Base-by-base conservation (phyloP, 1,139 yeast species). In the Saccharomycopsis hybrid region DNA sequence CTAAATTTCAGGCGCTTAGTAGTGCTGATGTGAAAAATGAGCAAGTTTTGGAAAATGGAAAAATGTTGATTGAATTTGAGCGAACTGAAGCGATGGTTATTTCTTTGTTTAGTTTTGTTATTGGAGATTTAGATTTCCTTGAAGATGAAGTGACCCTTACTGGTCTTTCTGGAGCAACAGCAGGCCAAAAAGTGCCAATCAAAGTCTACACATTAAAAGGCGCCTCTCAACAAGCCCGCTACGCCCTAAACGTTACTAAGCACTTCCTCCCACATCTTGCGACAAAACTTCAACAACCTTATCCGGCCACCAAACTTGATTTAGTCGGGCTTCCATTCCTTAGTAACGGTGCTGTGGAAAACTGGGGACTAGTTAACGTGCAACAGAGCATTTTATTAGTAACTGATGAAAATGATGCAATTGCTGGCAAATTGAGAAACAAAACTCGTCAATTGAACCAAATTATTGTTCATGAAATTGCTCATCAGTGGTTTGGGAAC, bases 401-500 rank as follows among this genome's bases (percentile, higher is more conserved):
- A 1, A 25, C 66, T 29, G 32, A 70, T 8, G 49, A 48, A 30
- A 41, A 31, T 5, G 39, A 33, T 4, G 32, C 38, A 9, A 11
- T 39, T 7, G n/a, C n/a, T n/a, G n/a, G n/a, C n/a, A n/a, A n/a
- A n/a, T 27, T 25, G 4, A 46, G 28, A 3, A 41, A 45, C 29
- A 49, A 43, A 25, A 30, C 47, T n/a, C 38, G 42, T 45, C 71
- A 68, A 31, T 70, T 77, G 43, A 69, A 75, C 54, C 84, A 81
- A 58, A 70, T 84, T 48, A 61, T 85, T 5, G 79, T 78, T 1
- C 94, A 85, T 61, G 89, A 84, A 61, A 61, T 84, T 55, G 79
- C 82, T 27, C 94, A 85, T 61, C 90, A 84, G 65, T 85, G 88
- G 87, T 65, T 85, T 46, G 92, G 92, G 2, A 80, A 84, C 57